Percentiles rank a stretch among this genome's conserved stretches.
Evolutionary conservation across 371 early-diverging fungal genomes (phyloP).

Genomic region (Lichtheimia corymbifera): DNA sequence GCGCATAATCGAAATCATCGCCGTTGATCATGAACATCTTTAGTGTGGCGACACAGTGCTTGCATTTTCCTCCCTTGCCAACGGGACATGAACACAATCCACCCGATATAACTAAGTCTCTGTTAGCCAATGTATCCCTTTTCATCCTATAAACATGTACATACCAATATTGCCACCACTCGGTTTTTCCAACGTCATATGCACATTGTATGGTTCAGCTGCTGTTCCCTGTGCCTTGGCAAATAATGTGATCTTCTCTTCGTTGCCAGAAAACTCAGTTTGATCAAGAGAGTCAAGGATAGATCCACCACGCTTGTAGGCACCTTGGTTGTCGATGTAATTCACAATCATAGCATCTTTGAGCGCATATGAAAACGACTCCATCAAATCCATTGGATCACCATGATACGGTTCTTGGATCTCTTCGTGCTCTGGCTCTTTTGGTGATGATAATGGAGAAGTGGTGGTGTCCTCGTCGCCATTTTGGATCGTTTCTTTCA

Average conservation of each 20-base stretch:
- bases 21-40: slow-evolving; percentile 15
- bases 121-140: too few species aligned
- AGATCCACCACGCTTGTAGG: slow-evolving; percentile 13
- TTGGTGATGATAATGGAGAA: neutral
- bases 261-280: slow-evolving; percentile 7
- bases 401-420: neutral
- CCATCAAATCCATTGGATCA: neutral
- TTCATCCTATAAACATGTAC: too few species aligned
- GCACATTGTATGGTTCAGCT: slow-evolving; percentile 9
- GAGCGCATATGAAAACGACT: slow-evolving; percentile 4
- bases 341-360: slow-evolving; percentile 1
- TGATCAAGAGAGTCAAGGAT: slow-evolving; percentile 13
- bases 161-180: too few species aligned
- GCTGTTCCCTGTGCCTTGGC: slow-evolving; percentile 16
- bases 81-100: slow-evolving; percentile 21
- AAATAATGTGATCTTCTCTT: slow-evolving; percentile 5
- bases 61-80: slow-evolving; percentile 20
- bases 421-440: neutral
- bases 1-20: slow-evolving; percentile 9
- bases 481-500: neutral
- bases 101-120: neutral
- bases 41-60: slow-evolving; percentile 18
- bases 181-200: too few species aligned
- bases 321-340: slow-evolving; percentile 18
- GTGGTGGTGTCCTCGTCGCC: neutral